Evolutionary conservation across 441 rosid genomes (phyloP).

Genomic region (Pelargonium australe): DNA sequence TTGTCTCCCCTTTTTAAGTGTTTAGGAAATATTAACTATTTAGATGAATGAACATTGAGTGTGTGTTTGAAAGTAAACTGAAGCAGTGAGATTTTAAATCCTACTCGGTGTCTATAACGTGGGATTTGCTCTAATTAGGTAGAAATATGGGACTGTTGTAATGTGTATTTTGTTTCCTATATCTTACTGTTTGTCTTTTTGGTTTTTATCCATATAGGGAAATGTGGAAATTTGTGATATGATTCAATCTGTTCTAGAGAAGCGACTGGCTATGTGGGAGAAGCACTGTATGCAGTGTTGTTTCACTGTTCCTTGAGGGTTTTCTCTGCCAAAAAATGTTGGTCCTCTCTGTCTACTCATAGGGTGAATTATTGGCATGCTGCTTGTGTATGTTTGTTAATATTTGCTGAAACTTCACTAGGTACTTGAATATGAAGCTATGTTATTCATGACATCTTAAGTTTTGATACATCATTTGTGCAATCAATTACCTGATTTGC

Average conservation of each 20-base stretch:
- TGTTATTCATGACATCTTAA: neutral
- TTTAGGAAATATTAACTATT: neutral
- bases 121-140: neutral
- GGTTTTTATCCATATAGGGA: slow-evolving; percentile 38
- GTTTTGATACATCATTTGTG: neutral
- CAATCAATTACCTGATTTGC: too few relatives aligned
- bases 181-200: slow-evolving; percentile 3
- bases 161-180: neutral
- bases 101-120: neutral
- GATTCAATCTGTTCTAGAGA: slow-evolving; percentile 49
- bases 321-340: slow-evolving; percentile 50
- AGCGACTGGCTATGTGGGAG: slow-evolving; percentile 64
- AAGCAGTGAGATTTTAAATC: neutral
- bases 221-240: slow-evolving; percentile 37
- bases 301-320: slow-evolving; percentile 65
- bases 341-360: slow-evolving; percentile 20
- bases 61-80: neutral
- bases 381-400: neutral
- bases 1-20: neutral
- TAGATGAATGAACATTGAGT: too few relatives aligned
- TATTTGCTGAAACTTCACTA: neutral
- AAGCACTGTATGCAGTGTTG: slow-evolving; percentile 52
- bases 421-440: neutral
- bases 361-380: neutral
- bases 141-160: slow-evolving; percentile 3